These are phyloP conservation scores for Phylloporus sp. DNA, from an alignment of 768 basidiomycete species.

Conservation along the genomic window DNA sequence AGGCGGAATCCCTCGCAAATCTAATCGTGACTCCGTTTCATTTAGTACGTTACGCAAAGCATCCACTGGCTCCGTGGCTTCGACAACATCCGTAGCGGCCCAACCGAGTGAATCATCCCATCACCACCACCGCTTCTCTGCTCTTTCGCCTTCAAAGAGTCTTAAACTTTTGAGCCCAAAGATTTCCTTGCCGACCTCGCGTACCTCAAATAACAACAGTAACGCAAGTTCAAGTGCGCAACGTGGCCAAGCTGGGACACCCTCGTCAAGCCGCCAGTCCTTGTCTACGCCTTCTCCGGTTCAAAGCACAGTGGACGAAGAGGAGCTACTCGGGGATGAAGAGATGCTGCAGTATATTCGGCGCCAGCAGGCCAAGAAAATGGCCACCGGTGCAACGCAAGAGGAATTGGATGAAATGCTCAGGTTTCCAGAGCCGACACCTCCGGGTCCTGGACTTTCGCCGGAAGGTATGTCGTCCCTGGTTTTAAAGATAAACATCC, in stretches of 20 bases:
- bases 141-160: conserved; percentile 80
- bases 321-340: conserved; percentile 86
- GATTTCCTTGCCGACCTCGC: conserved; percentile 56
- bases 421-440: conserved; percentile 87
- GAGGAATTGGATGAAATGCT: conserved; percentile 85
- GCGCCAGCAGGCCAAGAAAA: conserved; percentile 83
- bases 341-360: conserved; percentile 96
- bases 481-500: not conserved
- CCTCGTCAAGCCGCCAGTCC: conserved; percentile 70
- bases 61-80: conserved; percentile 77
- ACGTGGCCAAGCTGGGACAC: conserved; percentile 53
- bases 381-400: conserved; percentile 78
- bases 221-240: conserved; percentile 41
- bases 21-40: conserved; percentile 75
- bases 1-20: conserved; percentile 55
- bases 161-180: conserved; percentile 81
- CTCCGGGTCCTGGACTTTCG: conserved; percentile 60
- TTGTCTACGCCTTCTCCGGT: conserved; percentile 83
- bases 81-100: conserved; percentile 52
- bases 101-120: conserved; percentile 38
- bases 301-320: conserved; percentile 75
- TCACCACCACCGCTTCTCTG: conserved; percentile 68
- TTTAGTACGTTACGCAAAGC: conserved; percentile 77
- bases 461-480: conserved; percentile 58
- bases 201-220: conserved; percentile 43